A percentile compares a stretch with the other conserved stretches of the same genome.
These are phyloP conservation scores for Hevea brasiliensis DNA, from an alignment of 345 rosid genomes.

Conservation along the genomic window DNA sequence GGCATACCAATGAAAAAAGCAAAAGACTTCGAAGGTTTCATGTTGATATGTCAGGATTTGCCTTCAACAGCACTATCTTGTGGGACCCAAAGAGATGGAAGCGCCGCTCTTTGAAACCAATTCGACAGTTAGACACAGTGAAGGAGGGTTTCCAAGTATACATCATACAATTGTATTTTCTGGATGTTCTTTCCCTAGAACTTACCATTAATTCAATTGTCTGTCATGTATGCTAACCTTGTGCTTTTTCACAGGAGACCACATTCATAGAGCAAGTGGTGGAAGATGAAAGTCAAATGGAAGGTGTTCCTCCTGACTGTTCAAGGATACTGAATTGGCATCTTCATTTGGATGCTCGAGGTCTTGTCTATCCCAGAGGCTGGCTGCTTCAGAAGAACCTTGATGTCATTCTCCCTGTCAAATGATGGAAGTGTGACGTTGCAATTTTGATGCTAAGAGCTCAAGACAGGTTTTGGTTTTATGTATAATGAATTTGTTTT, in stretches of 20 bases:
- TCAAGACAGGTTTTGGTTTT: conserved; percentile 24
- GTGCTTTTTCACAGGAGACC: conserved; percentile 58
- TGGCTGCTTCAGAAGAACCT: conserved; percentile 73
- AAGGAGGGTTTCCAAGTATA: conserved; percentile 95
- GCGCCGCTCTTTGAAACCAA: conserved; percentile 49
- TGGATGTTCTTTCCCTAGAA: neutral
- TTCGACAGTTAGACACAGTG: conserved; percentile 70
- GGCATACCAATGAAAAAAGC: conserved; percentile 97
- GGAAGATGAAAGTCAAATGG: conserved; percentile 93
- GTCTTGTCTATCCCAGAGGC: conserved; percentile 65
- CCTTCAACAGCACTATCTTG: conserved; percentile 87
- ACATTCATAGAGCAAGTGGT: conserved; percentile 87
- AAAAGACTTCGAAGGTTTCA: conserved; percentile 82
- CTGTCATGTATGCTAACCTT: neutral
- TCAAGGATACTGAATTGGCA: conserved; percentile 87
- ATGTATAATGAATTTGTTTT: neutral
- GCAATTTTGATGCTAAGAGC: conserved; percentile 26
- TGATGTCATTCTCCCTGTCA: conserved; percentile 47
- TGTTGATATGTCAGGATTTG: conserved; percentile 96
- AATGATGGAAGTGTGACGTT: conserved; percentile 28
- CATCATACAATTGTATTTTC: conserved; percentile 10
- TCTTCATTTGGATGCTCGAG: conserved; percentile 65
- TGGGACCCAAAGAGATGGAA: conserved; percentile 90
- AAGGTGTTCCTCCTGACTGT: conserved; percentile 69
- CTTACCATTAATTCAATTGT: neutral